Conservation (phyloP, 2,329 filamentous ascomycete species). For the Leptographium procerum region DNA sequence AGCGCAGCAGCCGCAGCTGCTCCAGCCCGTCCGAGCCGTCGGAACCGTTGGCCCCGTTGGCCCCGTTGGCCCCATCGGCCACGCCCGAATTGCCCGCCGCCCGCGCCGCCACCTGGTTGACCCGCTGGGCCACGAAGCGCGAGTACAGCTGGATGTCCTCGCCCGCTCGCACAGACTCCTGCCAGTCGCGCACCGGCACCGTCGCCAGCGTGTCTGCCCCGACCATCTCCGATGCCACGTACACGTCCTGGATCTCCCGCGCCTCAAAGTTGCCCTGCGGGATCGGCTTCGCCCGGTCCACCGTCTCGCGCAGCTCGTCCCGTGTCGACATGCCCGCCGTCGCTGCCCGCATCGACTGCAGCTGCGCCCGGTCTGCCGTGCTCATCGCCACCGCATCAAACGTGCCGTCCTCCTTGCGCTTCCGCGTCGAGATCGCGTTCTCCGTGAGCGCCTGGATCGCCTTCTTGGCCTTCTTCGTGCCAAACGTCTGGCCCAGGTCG, state of each 20-base stretch:
- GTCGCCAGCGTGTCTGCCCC: slow-evolving; percentile 55
- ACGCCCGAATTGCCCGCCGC: no score
- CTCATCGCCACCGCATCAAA: slow-evolving; percentile 6
- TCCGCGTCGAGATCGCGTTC: slow-evolving; percentile 49
- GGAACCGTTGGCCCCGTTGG: no score
- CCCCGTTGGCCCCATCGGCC: no score
- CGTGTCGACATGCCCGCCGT: slow-evolving; percentile 42
- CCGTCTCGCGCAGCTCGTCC: slow-evolving; percentile 28
- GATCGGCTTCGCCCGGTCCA: slow-evolving; percentile 60
- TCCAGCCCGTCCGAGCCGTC: slow-evolving; percentile 35
- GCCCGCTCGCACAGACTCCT: slow-evolving; percentile 49
- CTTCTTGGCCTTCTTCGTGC: slow-evolving; percentile 78
- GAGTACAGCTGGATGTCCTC: slow-evolving; percentile 46
- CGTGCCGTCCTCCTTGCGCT: slow-evolving; percentile 35
- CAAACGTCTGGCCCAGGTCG: slow-evolving; percentile 66
- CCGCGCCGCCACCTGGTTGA: slow-evolving; percentile 41
- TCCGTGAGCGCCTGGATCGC: slow-evolving; percentile 56
- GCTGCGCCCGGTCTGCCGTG: slow-evolving; percentile 46
- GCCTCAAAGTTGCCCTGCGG: slow-evolving; percentile 59
- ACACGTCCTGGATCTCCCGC: slow-evolving; percentile 59
- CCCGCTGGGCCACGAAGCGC: slow-evolving; percentile 53
- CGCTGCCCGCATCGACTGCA: slow-evolving; percentile 50
- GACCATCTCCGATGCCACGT: slow-evolving; percentile 55
- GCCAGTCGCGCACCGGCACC: slow-evolving; percentile 64
- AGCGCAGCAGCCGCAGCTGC: slow-evolving; percentile 48